phyloP scores from a whole-genome alignment of 2,329 filamentous ascomycete species.

The Cyclaneusma minus region DNA sequence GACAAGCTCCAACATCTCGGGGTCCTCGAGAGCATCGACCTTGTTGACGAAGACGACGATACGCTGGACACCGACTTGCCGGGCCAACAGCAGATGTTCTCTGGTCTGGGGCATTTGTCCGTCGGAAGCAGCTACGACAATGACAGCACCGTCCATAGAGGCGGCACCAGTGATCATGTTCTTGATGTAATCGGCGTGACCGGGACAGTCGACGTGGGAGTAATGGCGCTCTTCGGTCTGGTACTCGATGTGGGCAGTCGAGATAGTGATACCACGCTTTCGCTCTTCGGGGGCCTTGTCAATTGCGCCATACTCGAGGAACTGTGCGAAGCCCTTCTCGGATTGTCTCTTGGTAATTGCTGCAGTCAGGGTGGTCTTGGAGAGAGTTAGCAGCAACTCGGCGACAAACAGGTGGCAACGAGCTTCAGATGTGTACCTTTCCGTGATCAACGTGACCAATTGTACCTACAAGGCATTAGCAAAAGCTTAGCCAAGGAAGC shows the following conservation, averaged over 20 bases:
- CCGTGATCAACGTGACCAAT: conserved; percentile 99
- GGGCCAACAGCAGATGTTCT: conserved; percentile 93
- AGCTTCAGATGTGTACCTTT: conserved; percentile 47
- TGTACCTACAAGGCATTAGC: conserved; percentile 42
- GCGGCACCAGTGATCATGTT: conserved; percentile 99
- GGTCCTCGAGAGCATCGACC: conserved; percentile 91
- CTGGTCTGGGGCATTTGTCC: conserved; percentile 99
- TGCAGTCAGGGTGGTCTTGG: conserved; percentile 88
- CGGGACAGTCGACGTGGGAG: conserved; percentile 98
- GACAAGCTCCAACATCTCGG: conserved; percentile 98
- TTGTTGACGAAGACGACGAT: conserved; percentile 99
- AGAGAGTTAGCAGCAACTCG: conserved; percentile 9
- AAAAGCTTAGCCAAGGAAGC: conserved; percentile 3
- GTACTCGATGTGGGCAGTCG: conserved; percentile 97
- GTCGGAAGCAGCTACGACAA: conserved; percentile 94
- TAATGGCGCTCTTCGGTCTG: conserved; percentile 88
- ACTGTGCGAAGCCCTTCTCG: conserved; percentile 84
- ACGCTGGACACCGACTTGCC: conserved; percentile 94
- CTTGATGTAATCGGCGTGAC: conserved; percentile 99
- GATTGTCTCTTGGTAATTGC: conserved; percentile 98
- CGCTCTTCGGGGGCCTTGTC: conserved; percentile 99
- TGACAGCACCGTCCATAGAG: conserved; percentile 98
- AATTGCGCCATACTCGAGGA: conserved; percentile 94
- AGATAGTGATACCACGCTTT: conserved; percentile 99
- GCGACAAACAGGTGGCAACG: too few species aligned